Percentiles rank a stretch among this genome's conserved stretches.
These are phyloP conservation scores for Puccinia polysora DNA, from an alignment of 1,284 basidiomycete genomes.

Conservation along the genomic window DNA sequence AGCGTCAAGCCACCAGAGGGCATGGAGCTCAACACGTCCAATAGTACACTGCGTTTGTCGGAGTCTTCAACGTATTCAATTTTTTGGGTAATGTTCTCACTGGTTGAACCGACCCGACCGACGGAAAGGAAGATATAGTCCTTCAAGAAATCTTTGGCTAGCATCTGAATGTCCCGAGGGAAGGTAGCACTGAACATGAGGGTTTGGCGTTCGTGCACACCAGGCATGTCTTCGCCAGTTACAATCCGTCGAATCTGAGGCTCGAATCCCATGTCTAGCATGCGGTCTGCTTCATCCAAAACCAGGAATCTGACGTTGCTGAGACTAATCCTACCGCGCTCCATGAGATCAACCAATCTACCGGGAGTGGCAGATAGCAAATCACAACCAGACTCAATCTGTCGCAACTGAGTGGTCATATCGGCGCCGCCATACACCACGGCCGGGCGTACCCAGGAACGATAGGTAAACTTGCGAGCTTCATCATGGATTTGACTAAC, in stretches of 20 bases:
- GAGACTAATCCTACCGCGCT: constrained; percentile 92
- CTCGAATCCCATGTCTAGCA: constrained; percentile 99
- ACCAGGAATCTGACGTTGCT: constrained; percentile 97
- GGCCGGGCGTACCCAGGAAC: constrained; percentile 97
- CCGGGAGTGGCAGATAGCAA: constrained; percentile 96
- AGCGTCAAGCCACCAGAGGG: constrained; percentile 72
- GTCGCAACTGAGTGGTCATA: constrained; percentile 88
- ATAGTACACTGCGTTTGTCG: constrained; percentile 93
- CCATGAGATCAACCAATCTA: constrained; percentile 95
- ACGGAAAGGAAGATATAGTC: constrained; percentile 96
- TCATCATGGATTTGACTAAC: constrained; percentile 99
- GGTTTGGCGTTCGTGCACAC: constrained; percentile 83
- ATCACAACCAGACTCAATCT: constrained; percentile 94
- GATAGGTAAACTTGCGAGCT: constrained; percentile 97
- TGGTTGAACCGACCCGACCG: constrained; percentile 95
- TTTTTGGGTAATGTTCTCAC: constrained; percentile 97
- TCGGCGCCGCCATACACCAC: constrained; percentile 99
- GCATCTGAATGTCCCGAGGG: constrained; percentile 88
- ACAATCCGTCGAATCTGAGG: constrained; percentile 98
- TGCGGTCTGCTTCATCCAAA: constrained; percentile 98
- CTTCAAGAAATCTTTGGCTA: constrained; percentile 52
- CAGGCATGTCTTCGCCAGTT: constrained; percentile 97
- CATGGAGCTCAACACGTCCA: constrained; percentile 86
- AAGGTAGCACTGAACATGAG: constrained; percentile 99
- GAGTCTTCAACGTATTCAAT: constrained; percentile 96